Percentiles rank a stretch among this genome's conserved stretches.
Conservation (phyloP, 306 rosid genomes). For the Gynostemma pentaphyllum region DNA sequence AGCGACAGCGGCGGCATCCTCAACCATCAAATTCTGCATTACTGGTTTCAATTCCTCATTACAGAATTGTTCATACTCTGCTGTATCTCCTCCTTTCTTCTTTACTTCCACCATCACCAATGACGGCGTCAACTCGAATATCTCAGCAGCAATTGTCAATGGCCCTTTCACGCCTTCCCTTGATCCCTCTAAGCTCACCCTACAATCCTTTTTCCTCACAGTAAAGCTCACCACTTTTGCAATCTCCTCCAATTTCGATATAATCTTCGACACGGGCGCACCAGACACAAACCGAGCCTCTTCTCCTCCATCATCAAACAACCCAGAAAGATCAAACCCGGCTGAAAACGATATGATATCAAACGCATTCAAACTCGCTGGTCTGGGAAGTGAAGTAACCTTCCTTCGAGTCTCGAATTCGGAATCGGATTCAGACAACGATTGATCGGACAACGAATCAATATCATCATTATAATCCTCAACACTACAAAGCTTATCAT, state of each 20-base stretch:
- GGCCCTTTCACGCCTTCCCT: slow-evolving; percentile 83
- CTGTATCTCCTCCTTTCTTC: slow-evolving; percentile 77
- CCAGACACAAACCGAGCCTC: slow-evolving; percentile 63
- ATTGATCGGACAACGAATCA: slow-evolving; percentile 40
- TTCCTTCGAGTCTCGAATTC: slow-evolving; percentile 22
- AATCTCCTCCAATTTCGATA: slow-evolving; percentile 78
- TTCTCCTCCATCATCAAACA: slow-evolving; percentile 78
- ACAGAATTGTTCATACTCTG: slow-evolving; percentile 63
- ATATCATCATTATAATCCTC: slow-evolving; percentile 26
- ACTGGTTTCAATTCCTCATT: slow-evolving; percentile 53
- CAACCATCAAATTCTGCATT: slow-evolving; percentile 43
- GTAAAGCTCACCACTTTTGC: slow-evolving; percentile 58
- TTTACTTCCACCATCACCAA: slow-evolving; percentile 81
- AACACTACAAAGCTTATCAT: slow-evolving; percentile 61
- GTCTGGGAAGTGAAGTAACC: slow-evolving; percentile 26
- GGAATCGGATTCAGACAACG: slow-evolving; percentile 29
- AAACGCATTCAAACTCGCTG: slow-evolving; percentile 84
- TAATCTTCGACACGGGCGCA: slow-evolving; percentile 58
- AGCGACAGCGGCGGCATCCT: slow-evolving; percentile 36
- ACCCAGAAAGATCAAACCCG: slow-evolving; percentile 72
- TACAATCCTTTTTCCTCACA: slow-evolving; percentile 84
- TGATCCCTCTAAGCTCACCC: slow-evolving; percentile 76
- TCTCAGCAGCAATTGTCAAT: slow-evolving; percentile 72
- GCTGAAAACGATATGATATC: slow-evolving; percentile 73
- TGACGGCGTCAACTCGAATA: slow-evolving; percentile 66